These are phyloP conservation scores for Eucalyptus polyanthemos DNA, from an alignment of 345 rosid species.

Conservation along the genomic window DNA sequence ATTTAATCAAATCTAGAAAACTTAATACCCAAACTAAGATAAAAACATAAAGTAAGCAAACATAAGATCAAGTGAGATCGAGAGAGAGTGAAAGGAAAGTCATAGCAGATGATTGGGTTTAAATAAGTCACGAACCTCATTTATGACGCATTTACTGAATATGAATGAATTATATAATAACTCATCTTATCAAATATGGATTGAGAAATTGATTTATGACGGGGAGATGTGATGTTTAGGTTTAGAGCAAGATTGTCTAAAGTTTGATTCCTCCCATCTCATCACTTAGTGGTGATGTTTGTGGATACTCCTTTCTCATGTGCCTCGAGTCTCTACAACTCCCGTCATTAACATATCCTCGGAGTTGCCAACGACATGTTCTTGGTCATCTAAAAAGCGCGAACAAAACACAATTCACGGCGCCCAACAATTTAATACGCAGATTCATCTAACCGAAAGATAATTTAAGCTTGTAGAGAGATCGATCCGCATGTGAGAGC, in stretches of 20 bases:
- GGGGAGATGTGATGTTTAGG: neutral
- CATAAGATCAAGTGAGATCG: too few relatives aligned
- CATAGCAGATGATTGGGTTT: fast-evolving
- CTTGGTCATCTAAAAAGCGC: neutral
- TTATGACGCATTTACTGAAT: too few relatives aligned
- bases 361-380: neutral
- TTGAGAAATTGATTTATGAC: too few relatives aligned
- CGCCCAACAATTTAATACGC: neutral
- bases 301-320: neutral
- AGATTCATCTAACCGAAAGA: neutral
- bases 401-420: neutral
- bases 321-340: neutral
- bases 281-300: neutral
- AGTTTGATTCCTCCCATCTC: neutral
- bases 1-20: too few relatives aligned
- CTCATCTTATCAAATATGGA: too few relatives aligned
- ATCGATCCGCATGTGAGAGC: neutral
- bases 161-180: too few relatives aligned
- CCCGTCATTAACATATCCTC: neutral
- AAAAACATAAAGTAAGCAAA: too few relatives aligned
- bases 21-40: neutral
- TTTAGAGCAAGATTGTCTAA: neutral
- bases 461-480: neutral
- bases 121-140: too few relatives aligned
- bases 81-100: too few relatives aligned